Evolutionary conservation across 371 early-diverging fungal genomes (phyloP).

Genomic region (Fennellomyces sp.): DNA sequence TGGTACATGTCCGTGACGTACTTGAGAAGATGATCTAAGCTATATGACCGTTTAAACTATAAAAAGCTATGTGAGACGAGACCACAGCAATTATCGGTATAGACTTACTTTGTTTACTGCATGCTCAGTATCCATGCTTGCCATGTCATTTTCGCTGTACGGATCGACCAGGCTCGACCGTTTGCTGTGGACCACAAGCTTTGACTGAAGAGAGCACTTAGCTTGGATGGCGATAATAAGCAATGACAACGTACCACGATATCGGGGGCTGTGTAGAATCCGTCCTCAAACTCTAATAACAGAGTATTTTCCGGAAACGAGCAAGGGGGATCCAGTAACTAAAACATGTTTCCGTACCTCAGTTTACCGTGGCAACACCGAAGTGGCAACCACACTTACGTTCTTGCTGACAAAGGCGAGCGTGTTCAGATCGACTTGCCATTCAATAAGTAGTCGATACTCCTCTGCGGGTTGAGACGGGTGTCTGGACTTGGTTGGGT

Average conservation of each 20-base stretch:
- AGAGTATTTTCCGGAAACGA: slow-evolving; percentile 58
- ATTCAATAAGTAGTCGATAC: slow-evolving; percentile 47
- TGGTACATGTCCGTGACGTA: slow-evolving; percentile 8
- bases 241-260: slow-evolving; percentile 18
- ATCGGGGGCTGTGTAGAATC: slow-evolving; percentile 59
- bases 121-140: slow-evolving; percentile 21
- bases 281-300: slow-evolving; percentile 55
- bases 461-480: slow-evolving; percentile 15
- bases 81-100: too few species aligned
- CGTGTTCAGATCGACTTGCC: slow-evolving; percentile 54
- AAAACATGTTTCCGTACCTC: neutral
- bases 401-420: slow-evolving; percentile 49
- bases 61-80: neutral
- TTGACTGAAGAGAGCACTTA: slow-evolving; percentile 7
- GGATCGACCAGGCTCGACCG: slow-evolving; percentile 21
- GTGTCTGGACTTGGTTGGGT: neutral
- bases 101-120: slow-evolving; percentile 20
- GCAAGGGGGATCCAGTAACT: slow-evolving; percentile 40
- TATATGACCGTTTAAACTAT: slow-evolving; percentile 53
- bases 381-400: slow-evolving; percentile 32
- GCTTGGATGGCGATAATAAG: too few species aligned
- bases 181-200: slow-evolving; percentile 23
- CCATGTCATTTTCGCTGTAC: slow-evolving; percentile 11
- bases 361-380: too few species aligned
- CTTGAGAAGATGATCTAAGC: slow-evolving; percentile 54